Evolutionary conservation across 192 early-diverging fungal genomes (phyloP).

Genomic region (Coemansia sp.): DNA sequence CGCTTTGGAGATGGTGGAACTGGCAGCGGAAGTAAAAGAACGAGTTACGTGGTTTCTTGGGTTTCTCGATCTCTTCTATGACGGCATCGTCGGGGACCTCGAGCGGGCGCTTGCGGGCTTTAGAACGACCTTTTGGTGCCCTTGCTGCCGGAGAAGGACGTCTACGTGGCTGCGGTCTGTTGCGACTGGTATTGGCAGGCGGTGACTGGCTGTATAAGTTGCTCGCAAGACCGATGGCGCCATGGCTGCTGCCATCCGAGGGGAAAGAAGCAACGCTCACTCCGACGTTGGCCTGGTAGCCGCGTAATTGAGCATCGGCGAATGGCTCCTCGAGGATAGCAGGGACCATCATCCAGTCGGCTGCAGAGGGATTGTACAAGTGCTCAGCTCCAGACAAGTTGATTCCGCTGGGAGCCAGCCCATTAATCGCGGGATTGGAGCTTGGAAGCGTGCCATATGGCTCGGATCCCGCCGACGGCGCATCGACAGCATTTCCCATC

Average conservation of each 20-base stretch:
- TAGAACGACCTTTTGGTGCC: neutral
- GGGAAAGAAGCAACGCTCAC: neutral
- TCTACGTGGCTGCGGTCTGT: neutral
- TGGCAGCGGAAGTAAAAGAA: conserved; percentile 27
- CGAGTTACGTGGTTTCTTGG: conserved; percentile 32
- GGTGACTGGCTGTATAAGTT: neutral
- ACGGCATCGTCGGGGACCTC: conserved; percentile 1
- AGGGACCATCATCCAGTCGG: neutral
- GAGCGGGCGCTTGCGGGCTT: conserved; percentile 3
- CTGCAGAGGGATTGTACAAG: neutral
- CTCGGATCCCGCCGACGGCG: neutral
- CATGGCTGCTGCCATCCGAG: neutral
- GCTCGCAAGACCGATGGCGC: conserved; percentile 2
- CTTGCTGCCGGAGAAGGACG: neutral
- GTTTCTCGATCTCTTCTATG: conserved; percentile 4
- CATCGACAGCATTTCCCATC: neutral
- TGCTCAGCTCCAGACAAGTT: neutral
- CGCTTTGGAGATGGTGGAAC: conserved; percentile 14
- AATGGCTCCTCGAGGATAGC: neutral
- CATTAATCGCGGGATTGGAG: neutral
- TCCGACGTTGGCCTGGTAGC: too few species aligned
- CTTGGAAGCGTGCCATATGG: neutral
- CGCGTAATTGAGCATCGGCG: too few species aligned
- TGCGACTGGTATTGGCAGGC: conserved; percentile 3
- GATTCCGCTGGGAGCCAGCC: too few species aligned